Evolutionary conservation across 2,329 filamentous ascomycete genomes (phyloP).

Genomic region (Sordariomycetes sp.): DNA sequence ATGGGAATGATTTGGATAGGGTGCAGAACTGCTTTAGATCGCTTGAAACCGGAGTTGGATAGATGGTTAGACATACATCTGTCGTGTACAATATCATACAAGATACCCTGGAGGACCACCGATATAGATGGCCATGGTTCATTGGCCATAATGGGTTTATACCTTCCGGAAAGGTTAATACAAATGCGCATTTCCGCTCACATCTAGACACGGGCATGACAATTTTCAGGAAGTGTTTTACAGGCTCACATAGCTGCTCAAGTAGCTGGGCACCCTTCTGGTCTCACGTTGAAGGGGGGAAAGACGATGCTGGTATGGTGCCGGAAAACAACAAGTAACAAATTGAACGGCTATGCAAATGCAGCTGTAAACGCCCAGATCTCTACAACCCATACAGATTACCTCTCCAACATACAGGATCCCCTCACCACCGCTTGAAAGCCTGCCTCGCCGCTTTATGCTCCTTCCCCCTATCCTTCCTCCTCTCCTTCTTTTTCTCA

Average conservation of each 20-base stretch:
- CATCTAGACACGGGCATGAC: too few species aligned
- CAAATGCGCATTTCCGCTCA: neutral
- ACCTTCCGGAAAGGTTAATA: neutral
- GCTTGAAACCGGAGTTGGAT: neutral
- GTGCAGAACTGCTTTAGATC: neutral
- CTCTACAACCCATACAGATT: neutral
- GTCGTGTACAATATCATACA: neutral
- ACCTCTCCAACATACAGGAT: neutral
- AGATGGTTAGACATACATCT: neutral
- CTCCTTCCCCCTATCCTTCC: constrained; percentile 67
- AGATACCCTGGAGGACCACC: neutral
- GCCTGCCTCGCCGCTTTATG: constrained; percentile 62
- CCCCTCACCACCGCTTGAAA: constrained; percentile 39
- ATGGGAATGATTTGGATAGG: neutral
- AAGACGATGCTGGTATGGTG: neutral
- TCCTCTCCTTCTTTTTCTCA: constrained; percentile 73
- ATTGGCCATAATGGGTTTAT: neutral
- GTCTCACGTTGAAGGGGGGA: neutral
- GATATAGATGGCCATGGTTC: neutral
- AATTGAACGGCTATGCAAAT: neutral
- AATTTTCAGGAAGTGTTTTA: too few species aligned
- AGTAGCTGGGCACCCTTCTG: neutral
- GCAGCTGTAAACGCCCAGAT: neutral
- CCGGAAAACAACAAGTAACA: neutral
- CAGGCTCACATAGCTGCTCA: neutral